Evolutionary conservation across 164 flowering plant species (phyloP).

Genomic region (Berberis vulgaris): DNA sequence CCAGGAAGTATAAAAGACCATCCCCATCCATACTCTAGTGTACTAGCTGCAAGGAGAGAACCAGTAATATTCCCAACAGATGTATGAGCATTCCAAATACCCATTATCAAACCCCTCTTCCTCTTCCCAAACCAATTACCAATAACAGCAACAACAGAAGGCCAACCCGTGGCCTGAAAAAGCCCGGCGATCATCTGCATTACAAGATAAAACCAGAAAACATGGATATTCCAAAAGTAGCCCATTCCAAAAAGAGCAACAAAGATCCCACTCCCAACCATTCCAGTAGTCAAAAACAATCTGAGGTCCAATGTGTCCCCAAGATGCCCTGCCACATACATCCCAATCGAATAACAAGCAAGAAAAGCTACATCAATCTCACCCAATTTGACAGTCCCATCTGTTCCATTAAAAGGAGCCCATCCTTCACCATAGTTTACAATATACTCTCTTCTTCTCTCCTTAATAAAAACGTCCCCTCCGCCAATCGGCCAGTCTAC

Average conservation of each 20-base stretch:
- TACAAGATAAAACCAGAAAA: constrained; percentile 49
- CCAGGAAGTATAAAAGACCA: neutral
- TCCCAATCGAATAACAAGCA: constrained; percentile 72
- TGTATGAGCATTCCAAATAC: constrained; percentile 29
- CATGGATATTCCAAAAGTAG: constrained; percentile 65
- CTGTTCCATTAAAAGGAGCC: constrained; percentile 71
- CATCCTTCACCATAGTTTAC: constrained; percentile 35
- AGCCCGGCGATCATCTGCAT: constrained; percentile 96
- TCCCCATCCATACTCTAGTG: neutral
- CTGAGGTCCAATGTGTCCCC: constrained; percentile 76
- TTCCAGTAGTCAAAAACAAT: constrained; percentile 65
- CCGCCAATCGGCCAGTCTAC: constrained; percentile 51
- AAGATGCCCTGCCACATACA: constrained; percentile 88
- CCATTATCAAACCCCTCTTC: constrained; percentile 90
- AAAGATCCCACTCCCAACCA: constrained; percentile 88
- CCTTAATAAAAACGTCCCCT: constrained; percentile 31
- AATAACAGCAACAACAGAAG: constrained; percentile 90
- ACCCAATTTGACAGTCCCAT: constrained; percentile 74
- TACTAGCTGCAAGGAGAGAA: neutral
- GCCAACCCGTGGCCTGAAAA: constrained; percentile 98
- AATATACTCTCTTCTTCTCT: constrained; percentile 11
- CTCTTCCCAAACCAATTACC: constrained; percentile 97
- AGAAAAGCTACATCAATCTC: constrained; percentile 89
- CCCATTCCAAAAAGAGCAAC: constrained; percentile 85
- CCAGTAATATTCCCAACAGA: neutral